Base-by-base conservation (phyloP, 2,329 filamentous ascomycete genomes). In the Nakataea oryzae region DNA sequence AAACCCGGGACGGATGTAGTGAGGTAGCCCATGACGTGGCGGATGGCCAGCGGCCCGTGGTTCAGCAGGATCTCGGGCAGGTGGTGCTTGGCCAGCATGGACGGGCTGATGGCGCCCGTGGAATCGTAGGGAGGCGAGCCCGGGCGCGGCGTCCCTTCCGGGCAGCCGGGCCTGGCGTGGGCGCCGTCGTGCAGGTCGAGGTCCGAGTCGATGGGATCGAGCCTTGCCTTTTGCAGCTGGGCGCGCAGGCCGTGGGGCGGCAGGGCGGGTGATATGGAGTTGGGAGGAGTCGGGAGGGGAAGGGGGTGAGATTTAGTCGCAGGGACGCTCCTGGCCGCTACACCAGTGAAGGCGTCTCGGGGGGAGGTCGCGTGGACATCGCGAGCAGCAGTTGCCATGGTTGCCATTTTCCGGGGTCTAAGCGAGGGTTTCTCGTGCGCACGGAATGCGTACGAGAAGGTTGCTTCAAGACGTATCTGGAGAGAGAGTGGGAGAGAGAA, bases 1-100 rank as follows among this genome's bases (percentile, higher is more conserved):
- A 96, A 97, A 65, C 93, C 95, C 29, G 95, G 93, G 13, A 99
- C 91, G 17, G 90, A 91, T 59, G 93, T 93, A 50, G 92, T 96
- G 70, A 99, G 81, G 75, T 96, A 93, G 66, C 91, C 91, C 85
- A 96, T 96, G 72, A 99, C 88, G 76, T 97, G 90, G 69, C 93
- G 90, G 74, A 99, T 97, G 61, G 95, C 92, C 74, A 96, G 78
- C 59, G 95, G 93, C 28, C 93, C 95, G 71, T 97, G 89, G 72
- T 87, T 86, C 65, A 97, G 82, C 71, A 99, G 82, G 74, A 97
- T 96, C 69, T 90, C 89, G 2, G 93, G 93, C 64, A 99, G 83
- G 73, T 97, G 89, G 73, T 93, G 86, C 75, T 90, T 95, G 69
- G 93, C 91, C 67, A 99, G 82, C 80, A 97, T 86, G 70, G 81